Percentiles rank a stretch among this genome's conserved stretches.
phyloP scores from a whole-genome alignment of 164 flowering plant species.

The Umbilicus rupestris region DNA sequence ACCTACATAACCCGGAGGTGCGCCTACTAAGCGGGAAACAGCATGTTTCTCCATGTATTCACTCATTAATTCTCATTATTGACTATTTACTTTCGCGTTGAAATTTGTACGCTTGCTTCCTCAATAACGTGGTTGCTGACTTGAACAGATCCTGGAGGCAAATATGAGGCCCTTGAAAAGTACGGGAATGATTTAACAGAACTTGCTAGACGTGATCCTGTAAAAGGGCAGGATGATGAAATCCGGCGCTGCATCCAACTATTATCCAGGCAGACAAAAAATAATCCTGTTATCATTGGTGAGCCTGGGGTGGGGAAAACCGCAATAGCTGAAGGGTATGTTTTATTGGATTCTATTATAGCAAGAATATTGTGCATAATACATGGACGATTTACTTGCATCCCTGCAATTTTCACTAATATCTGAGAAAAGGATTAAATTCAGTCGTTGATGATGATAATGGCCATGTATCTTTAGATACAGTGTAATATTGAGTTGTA shows the following conservation, averaged over 20 bases:
- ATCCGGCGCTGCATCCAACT: slow-evolving; percentile 94
- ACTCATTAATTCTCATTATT: too few species aligned
- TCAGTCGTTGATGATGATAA: not conserved
- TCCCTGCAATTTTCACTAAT: not conserved
- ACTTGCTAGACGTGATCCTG: slow-evolving; percentile 93
- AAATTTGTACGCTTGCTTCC: not conserved
- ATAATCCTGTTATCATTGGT: slow-evolving; percentile 95
- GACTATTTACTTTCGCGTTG: not conserved
- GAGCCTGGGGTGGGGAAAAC: slow-evolving; percentile 99
- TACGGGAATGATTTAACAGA: slow-evolving; percentile 94
- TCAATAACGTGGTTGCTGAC: slow-evolving; percentile 6
- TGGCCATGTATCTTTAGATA: not conserved
- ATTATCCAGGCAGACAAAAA: slow-evolving; percentile 81
- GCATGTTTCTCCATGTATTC: slow-evolving; percentile 97
- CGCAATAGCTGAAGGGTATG: slow-evolving; percentile 98
- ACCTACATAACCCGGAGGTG: slow-evolving; percentile 97
- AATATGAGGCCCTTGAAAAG: slow-evolving; percentile 80
- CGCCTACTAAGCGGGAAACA: slow-evolving; percentile 84
- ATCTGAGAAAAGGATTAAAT: too few species aligned
- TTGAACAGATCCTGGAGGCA: slow-evolving; percentile 81
- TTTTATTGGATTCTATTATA: not conserved
- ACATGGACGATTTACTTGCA: not conserved
- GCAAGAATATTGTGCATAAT: not conserved
- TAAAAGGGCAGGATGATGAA: slow-evolving; percentile 97
- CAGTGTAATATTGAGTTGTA: not conserved